phyloP scores from a whole-genome alignment of 192 early-diverging fungal genomes.

The Funneliformis geosporum region DNA sequence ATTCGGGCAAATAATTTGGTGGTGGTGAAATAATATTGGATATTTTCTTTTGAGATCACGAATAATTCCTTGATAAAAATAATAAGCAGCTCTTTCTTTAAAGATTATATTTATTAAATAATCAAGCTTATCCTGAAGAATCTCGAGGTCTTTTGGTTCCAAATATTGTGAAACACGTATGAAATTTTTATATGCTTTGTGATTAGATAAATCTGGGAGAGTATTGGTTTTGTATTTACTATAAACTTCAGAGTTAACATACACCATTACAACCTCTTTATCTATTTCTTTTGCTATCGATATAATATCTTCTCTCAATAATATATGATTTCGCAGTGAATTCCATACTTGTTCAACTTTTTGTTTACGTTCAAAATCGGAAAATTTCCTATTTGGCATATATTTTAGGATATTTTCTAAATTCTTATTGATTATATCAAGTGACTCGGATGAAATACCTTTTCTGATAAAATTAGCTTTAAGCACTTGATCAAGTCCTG shows the following conservation, averaged over 20 bases:
- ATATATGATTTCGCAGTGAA: neutral
- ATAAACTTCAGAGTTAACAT: neutral
- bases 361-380: conserved; percentile 11
- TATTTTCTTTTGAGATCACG: conserved; percentile 21
- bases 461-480: conserved; percentile 10
- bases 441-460: neutral
- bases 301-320: neutral
- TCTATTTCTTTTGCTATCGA: conserved; percentile 11
- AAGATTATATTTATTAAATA: neutral
- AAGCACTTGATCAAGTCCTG: conserved; percentile 1
- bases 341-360: conserved; percentile 16
- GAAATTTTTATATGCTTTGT: neutral
- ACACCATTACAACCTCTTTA: conserved; percentile 4
- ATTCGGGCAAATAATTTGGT: neutral
- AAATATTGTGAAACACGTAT: neutral
- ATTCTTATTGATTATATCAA: neutral
- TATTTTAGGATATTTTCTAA: conserved; percentile 4
- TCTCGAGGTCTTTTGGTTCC: neutral
- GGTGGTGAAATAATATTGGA: neutral
- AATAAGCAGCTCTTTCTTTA: neutral
- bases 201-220: neutral
- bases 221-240: neutral
- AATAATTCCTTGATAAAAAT: conserved; percentile 6
- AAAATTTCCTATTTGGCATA: neutral
- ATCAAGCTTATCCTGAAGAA: neutral